phyloP scores from a whole-genome alignment of 352 stramenopile species.

The Phytophthora sansomeana region DNA sequence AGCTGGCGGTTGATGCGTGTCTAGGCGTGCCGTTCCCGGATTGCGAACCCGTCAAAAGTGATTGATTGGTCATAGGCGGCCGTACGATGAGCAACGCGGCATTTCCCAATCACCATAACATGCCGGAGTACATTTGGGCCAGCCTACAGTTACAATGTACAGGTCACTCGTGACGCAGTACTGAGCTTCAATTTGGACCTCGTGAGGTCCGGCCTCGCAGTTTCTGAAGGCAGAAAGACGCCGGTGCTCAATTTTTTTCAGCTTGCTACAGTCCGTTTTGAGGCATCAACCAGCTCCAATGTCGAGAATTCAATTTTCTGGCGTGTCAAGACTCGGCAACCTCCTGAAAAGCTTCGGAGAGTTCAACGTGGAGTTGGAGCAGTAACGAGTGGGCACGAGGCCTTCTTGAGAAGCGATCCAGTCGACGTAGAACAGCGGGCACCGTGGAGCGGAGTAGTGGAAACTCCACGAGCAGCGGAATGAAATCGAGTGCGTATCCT shows the following conservation, averaged over 20 bases:
- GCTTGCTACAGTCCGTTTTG: background rate
- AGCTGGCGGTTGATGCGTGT: background rate
- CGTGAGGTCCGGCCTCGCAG: too few species aligned
- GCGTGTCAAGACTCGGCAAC: background rate
- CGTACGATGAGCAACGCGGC: too few species aligned
- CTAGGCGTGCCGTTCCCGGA: background rate
- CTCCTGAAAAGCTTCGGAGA: slow-evolving; percentile 12
- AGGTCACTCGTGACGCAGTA: background rate
- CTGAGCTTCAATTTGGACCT: background rate
- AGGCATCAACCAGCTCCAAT: background rate
- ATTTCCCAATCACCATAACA: too few species aligned
- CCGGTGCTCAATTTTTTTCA: background rate
- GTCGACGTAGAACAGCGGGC: slow-evolving; percentile 15
- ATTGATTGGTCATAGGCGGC: background rate
- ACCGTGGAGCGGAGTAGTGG: slow-evolving; percentile 11
- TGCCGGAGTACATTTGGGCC: too few species aligned
- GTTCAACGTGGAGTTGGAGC: slow-evolving; percentile 17
- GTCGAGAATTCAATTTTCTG: background rate
- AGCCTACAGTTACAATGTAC: background rate
- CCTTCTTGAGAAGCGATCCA: slow-evolving; percentile 16
- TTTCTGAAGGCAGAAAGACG: too few species aligned
- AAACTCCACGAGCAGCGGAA: slow-evolving; percentile 32
- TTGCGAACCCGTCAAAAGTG: background rate
- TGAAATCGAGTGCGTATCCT: slow-evolving; percentile 27
- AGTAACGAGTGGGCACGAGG: slow-evolving; percentile 9